A percentile compares a stretch with the other conserved stretches of the same genome.
phyloP scores from a whole-genome alignment of 768 basidiomycete genomes.

The Suillus subalutaceus region DNA sequence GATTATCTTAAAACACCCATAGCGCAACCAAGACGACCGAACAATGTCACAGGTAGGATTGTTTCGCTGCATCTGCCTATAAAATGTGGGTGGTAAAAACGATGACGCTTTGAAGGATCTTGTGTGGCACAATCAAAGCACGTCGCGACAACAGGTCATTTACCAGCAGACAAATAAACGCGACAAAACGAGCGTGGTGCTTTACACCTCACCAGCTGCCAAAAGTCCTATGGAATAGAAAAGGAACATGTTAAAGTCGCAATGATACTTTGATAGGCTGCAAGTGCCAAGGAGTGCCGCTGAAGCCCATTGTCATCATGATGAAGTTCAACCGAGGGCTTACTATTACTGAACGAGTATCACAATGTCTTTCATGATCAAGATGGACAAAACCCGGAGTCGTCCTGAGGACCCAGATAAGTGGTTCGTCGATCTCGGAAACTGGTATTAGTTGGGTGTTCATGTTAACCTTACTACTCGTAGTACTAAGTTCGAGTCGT shows the following conservation, averaged over 20 bases:
- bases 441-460: background rate
- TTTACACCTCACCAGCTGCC: background rate
- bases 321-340: background rate
- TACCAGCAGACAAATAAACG: background rate
- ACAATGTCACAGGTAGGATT: background rate
- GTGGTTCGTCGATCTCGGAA: no score
- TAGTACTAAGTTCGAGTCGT: no score
- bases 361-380: background rate
- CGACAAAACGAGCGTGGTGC: background rate
- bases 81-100: no score
- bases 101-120: no score
- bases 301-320: background rate
- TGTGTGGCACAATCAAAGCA: background rate
- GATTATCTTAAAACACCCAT: background rate
- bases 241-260: background rate
- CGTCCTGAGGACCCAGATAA: no score
- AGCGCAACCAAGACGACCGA: background rate
- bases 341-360: background rate
- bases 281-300: background rate
- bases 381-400: no score
- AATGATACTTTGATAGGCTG: background rate
- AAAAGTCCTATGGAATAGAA: background rate
- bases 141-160: background rate
- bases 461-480: no score
- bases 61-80: background rate